Evolutionary conservation across 257 asterid genomes (phyloP), one percentile per base, ranked within the genome.

Genomic region (Solanum boliviense): DNA sequence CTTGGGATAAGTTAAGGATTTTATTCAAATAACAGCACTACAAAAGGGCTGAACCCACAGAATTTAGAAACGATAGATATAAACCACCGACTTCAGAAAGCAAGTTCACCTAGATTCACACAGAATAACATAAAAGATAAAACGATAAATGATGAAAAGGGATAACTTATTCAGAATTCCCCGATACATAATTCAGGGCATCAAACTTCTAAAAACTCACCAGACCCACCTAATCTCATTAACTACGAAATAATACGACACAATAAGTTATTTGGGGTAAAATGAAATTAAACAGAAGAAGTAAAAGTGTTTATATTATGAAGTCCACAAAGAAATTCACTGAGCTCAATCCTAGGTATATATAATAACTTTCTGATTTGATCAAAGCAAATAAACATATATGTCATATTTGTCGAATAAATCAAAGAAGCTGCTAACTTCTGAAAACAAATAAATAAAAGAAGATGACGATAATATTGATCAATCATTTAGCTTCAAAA

Each of bases 21-120:
- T 82, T 82, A 82, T 46, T 82, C 29, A 3, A 29, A 46, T 81
- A 81, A 82, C 27, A 46, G 85, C 18, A 81, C 27, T n/a, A 81
- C 16, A 52, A 52, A 48, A 48, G 29, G 12, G 41, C 41, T 29
- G 68, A 46, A 82, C 13, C 23, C 7, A 81, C 41, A 46, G 29
- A 48, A 48, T n/a, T 62, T 29, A 52, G 18, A 20, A 82, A 18
- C 20, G 41, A 82, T 18, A 16, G 15, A 82, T 27, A 82, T 82
- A 36, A 60, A 34, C 41, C 75, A 60, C 89, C 71, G 90, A 70
- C 60, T 70, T 48, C 84, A 52, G 92, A 83, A 85, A 88, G 74
- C 65, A 79, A 58, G 38, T 73, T 84, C 16, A 78, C 21, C 41
- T 76, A 78, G n/a, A 86, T 67, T 84, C 87, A 60, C 67, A 84